A percentile compares a stretch with the other conserved stretches of the same genome.
Evolutionary conservation across 495 filamentous ascomycete genomes (phyloP).

Genomic region (Cercophora newfieldiana): DNA sequence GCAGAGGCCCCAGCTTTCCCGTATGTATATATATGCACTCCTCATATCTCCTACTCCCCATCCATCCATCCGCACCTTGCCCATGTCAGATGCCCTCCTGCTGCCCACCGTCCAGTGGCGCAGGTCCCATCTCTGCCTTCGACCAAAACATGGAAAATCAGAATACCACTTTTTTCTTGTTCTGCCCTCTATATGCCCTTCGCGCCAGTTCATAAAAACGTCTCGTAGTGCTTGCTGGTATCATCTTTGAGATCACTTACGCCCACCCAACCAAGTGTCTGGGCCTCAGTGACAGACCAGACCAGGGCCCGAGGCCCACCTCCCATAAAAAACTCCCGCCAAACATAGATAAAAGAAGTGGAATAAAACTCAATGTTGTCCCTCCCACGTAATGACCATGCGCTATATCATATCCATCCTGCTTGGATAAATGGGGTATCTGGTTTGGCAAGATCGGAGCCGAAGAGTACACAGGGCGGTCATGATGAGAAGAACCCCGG

Average conservation of each 20-base stretch:
- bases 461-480: background rate
- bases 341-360: background rate
- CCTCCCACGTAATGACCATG: background rate
- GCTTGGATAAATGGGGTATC: background rate
- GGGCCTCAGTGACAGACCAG: background rate
- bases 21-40: background rate
- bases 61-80: background rate
- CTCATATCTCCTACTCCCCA: background rate
- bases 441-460: background rate
- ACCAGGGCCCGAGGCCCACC: background rate
- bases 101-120: too few species aligned
- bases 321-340: background rate
- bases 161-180: conserved; percentile 21
- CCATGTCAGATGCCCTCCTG: too few species aligned
- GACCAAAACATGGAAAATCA: background rate
- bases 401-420: background rate
- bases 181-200: conserved; percentile 22
- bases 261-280: too few species aligned
- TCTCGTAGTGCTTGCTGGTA: conserved; percentile 27
- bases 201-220: conserved; percentile 19
- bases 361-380: background rate
- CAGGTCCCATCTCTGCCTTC: background rate
- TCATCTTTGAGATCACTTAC: conserved; percentile 12
- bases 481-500: background rate
- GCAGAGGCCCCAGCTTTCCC: background rate